Evolutionary conservation across 2,329 filamentous ascomycete species (phyloP).

Genomic region (Arthroderma sp.): DNA sequence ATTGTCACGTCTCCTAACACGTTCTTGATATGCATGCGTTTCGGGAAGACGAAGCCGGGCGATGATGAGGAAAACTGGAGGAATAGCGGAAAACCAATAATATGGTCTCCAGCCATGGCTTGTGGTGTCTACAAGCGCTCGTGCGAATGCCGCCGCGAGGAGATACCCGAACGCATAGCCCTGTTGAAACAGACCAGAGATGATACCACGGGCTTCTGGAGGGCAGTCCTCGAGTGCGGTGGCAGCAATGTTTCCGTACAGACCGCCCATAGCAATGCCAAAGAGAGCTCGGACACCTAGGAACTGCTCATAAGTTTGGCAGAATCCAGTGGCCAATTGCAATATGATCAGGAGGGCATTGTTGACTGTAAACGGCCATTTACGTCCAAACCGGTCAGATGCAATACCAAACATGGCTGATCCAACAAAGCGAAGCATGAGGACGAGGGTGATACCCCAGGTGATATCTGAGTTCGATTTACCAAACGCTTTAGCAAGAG

Average conservation of each 20-base stretch:
- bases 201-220: slow-evolving; percentile 42
- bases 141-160: slow-evolving; percentile 43
- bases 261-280: slow-evolving; percentile 49
- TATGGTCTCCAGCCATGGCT: slow-evolving; percentile 69
- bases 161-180: slow-evolving; percentile 53
- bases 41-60: slow-evolving; percentile 69
- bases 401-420: slow-evolving; percentile 44
- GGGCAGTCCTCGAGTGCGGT: slow-evolving; percentile 52
- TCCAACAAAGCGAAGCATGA: slow-evolving; percentile 50
- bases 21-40: slow-evolving; percentile 52
- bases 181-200: slow-evolving; percentile 51
- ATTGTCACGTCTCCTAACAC: slow-evolving; percentile 40
- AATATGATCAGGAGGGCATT: slow-evolving; percentile 48
- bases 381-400: slow-evolving; percentile 42
- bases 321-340: slow-evolving; percentile 48
- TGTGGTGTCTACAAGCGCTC: slow-evolving; percentile 50
- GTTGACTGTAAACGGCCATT: slow-evolving; percentile 49
- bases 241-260: slow-evolving; percentile 49
- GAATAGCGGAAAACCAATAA: slow-evolving; percentile 78
- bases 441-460: slow-evolving; percentile 42
- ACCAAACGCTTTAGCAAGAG: slow-evolving; percentile 41
- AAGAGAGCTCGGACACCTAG: slow-evolving; percentile 47
- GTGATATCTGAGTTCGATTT: slow-evolving; percentile 46
- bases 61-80: slow-evolving; percentile 65
- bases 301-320: slow-evolving; percentile 44